Evolutionary conservation across 768 basidiomycete genomes (phyloP).

Genomic region (Lactarius vividus): DNA sequence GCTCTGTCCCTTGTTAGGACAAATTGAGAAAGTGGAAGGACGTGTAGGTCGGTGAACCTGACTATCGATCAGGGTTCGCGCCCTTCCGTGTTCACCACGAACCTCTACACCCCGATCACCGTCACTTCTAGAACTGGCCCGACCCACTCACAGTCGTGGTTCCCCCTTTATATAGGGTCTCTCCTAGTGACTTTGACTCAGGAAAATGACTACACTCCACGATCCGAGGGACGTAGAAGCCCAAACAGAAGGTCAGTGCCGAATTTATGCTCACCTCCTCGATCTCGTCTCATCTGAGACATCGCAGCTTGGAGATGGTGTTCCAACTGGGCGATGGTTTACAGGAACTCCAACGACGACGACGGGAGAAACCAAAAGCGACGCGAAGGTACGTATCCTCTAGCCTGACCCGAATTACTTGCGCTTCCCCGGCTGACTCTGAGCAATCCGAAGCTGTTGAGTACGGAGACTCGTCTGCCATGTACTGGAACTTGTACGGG

Average conservation of each 20-base stretch:
- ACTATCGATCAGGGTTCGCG: background rate
- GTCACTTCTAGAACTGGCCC: background rate
- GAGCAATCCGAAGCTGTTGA: background rate
- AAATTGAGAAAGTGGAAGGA: too few relatives aligned
- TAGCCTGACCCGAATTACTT: background rate
- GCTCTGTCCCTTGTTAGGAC: too few relatives aligned
- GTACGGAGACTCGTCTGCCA: background rate
- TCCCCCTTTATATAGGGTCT: too few relatives aligned
- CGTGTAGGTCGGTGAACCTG: background rate
- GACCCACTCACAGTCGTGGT: background rate
- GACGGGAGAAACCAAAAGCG: background rate
- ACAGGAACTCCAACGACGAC: too few relatives aligned
- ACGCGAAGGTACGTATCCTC: background rate
- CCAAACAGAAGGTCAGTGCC: too few relatives aligned
- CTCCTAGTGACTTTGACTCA: too few relatives aligned
- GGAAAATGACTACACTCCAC: too few relatives aligned
- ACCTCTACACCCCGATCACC: background rate
- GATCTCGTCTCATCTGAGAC: background rate
- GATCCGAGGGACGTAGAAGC: too few relatives aligned
- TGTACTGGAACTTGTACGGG: constrained; percentile 22
- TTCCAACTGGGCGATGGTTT: background rate
- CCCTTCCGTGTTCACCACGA: background rate
- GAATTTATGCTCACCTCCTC: too few relatives aligned
- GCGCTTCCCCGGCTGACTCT: background rate
- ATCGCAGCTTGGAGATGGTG: background rate